Conservation (phyloP, 164 flowering plant genomes). For the Aristolochia contorta region DNA sequence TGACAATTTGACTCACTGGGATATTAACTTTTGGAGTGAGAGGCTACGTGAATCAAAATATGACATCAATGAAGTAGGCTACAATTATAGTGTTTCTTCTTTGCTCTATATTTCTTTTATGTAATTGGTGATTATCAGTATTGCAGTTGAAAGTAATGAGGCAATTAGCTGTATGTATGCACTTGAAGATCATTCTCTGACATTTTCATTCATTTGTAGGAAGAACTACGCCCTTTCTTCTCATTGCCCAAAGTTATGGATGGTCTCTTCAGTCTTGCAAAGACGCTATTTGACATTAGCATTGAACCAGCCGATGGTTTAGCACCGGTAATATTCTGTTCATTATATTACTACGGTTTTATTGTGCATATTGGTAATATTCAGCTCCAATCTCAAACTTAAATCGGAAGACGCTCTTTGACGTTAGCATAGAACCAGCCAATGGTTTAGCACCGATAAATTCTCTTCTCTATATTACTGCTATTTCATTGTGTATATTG, state of each 20-base stretch:
- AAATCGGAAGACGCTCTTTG: conserved; percentile 80
- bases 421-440: conserved; percentile 66
- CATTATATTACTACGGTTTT: conserved; percentile 5
- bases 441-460: conserved; percentile 91
- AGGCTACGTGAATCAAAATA: conserved; percentile 94
- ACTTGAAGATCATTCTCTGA: not conserved
- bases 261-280: conserved; percentile 86
- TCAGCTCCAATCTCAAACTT: no score
- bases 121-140: not conserved
- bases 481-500: no score
- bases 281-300: conserved; percentile 66
- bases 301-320: conserved; percentile 86
- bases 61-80: conserved; percentile 79
- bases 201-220: conserved; percentile 30
- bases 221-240: conserved; percentile 89
- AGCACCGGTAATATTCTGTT: conserved; percentile 59
- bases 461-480: no score
- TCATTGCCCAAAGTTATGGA: conserved; percentile 97
- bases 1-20: conserved; percentile 77
- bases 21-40: conserved; percentile 89
- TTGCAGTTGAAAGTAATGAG: no score
- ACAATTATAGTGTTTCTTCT: no score
- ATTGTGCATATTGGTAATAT: conserved; percentile 1
- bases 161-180: not conserved
- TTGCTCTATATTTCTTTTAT: not conserved